Percentiles rank a stretch among this genome's conserved stretches.
Evolutionary conservation across 169 alveolate species (phyloP).

Genomic region (Plasmodium reichenowi): DNA sequence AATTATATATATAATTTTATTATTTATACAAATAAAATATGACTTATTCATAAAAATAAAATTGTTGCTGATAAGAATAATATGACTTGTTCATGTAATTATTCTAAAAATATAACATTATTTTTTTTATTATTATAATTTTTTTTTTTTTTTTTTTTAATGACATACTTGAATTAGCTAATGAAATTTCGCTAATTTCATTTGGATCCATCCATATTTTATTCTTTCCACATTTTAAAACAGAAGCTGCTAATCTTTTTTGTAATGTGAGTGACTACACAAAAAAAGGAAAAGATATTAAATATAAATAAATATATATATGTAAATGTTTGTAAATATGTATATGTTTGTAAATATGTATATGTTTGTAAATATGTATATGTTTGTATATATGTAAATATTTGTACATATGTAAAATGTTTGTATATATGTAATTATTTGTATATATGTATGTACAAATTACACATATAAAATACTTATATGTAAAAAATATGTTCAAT

Average conservation of each 20-base stretch:
- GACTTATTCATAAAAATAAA: not conserved
- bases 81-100: not conserved
- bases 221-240: conserved; percentile 96
- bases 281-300: conserved; percentile 3
- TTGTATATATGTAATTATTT: not conserved
- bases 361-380: not conserved
- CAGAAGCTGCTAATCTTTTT: conserved; percentile 98
- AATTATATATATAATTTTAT: not conserved
- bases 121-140: not conserved
- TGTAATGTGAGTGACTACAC: conserved; percentile 93
- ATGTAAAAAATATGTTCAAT: no score
- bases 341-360: not conserved
- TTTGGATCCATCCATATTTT: conserved; percentile 99
- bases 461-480: no score
- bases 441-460: not conserved
- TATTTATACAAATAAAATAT: not conserved
- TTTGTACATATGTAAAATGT: not conserved
- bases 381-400: not conserved
- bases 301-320: not conserved
- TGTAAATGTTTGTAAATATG: not conserved
- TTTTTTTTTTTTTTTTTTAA: conserved; percentile 15
- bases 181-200: conserved; percentile 96
- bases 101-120: not conserved
- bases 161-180: conserved; percentile 97
- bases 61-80: not conserved